Evolutionary conservation across 192 early-diverging fungal genomes (phyloP).

Genomic region (Endogone sp.): DNA sequence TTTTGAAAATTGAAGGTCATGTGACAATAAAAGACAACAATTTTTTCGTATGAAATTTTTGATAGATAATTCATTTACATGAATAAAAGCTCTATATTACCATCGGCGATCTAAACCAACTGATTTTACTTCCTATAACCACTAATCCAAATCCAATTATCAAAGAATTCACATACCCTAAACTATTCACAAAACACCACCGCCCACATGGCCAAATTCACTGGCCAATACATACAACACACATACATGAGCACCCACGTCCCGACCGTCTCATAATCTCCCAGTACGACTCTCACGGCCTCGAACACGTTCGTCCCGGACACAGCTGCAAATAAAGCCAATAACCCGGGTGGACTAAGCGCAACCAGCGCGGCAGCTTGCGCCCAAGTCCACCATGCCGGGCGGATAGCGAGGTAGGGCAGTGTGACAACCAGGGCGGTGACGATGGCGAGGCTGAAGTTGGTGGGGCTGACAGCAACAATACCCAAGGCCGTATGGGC

Average conservation of each 20-base stretch:
- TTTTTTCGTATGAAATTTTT: no score
- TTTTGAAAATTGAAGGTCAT: neutral
- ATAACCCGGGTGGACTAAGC: constrained; percentile 52
- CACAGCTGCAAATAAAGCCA: constrained; percentile 33
- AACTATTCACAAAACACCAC: constrained; percentile 13
- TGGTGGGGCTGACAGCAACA: constrained; percentile 63
- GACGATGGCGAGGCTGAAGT: constrained; percentile 66
- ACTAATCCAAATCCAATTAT: neutral
- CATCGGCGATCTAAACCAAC: neutral
- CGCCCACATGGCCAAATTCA: constrained; percentile 38
- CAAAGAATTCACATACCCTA: neutral
- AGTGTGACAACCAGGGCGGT: constrained; percentile 53
- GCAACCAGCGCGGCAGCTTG: constrained; percentile 43
- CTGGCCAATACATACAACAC: constrained; percentile 72
- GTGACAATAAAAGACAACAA: no score
- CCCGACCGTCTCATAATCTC: constrained; percentile 60
- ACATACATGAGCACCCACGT: constrained; percentile 59
- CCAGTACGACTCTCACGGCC: constrained; percentile 46
- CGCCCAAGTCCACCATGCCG: constrained; percentile 29
- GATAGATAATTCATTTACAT: no score
- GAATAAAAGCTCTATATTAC: no score
- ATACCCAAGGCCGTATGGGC: constrained; percentile 56
- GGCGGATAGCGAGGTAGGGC: constrained; percentile 57
- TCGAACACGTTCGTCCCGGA: constrained; percentile 31
- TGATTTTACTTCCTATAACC: neutral